Evolutionary conservation across 2,329 filamentous ascomycete genomes (phyloP).

Genomic region (Diaporthe australafricana): DNA sequence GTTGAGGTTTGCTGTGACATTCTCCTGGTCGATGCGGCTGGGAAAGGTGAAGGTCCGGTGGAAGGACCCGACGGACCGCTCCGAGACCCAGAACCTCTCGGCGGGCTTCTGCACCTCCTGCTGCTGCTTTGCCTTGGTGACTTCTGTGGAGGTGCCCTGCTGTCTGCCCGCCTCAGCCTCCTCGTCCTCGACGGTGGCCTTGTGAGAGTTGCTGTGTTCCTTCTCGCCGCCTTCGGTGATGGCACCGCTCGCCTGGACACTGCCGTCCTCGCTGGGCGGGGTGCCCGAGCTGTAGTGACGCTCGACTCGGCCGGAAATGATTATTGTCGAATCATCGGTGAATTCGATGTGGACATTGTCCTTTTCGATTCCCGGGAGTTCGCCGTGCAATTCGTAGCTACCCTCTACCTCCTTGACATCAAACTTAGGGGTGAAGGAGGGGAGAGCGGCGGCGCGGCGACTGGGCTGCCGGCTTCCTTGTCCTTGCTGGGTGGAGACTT

Average conservation of each 20-base stretch:
- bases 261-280: slow-evolving; percentile 61
- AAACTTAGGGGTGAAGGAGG: slow-evolving; percentile 80
- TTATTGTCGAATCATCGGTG: slow-evolving; percentile 78
- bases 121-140: slow-evolving; percentile 39
- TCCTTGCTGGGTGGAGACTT: slow-evolving; percentile 41
- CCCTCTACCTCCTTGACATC: slow-evolving; percentile 78
- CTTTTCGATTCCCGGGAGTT: slow-evolving; percentile 81
- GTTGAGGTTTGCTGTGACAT: slow-evolving; percentile 71
- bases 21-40: slow-evolving; percentile 69
- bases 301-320: slow-evolving; percentile 77
- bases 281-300: slow-evolving; percentile 69
- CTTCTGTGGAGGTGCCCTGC: slow-evolving; percentile 44
- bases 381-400: slow-evolving; percentile 81
- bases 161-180: slow-evolving; percentile 49
- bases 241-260: slow-evolving; percentile 49
- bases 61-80: slow-evolving; percentile 76
- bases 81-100: slow-evolving; percentile 74
- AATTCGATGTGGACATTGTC: slow-evolving; percentile 83
- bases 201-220: slow-evolving; percentile 52
- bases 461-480: slow-evolving; percentile 12
- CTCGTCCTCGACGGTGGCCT: slow-evolving; percentile 77
- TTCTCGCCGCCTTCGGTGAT: slow-evolving; percentile 54
- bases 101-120: slow-evolving; percentile 41
- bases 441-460: slow-evolving; percentile 47
- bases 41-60: slow-evolving; percentile 77